These are phyloP conservation scores for Malbranchea cinnamomea DNA, from an alignment of 2,329 filamentous ascomycete genomes.

Conservation along the genomic window DNA sequence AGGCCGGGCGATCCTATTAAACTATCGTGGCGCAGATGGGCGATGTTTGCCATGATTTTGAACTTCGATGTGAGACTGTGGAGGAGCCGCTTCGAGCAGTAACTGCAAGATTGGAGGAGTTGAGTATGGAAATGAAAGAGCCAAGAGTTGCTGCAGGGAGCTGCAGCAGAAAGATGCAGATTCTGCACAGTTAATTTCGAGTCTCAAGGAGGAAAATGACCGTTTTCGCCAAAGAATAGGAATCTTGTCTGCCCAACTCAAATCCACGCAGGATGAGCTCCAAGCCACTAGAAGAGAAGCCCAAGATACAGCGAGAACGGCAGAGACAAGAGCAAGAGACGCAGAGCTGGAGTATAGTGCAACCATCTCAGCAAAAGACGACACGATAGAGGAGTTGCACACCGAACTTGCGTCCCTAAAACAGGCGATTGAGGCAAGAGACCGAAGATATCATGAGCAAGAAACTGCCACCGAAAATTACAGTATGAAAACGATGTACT, in stretches of 20 bases:
- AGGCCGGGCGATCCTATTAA: conserved; percentile 31
- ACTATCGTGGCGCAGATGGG: conserved; percentile 34
- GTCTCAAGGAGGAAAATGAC: conserved; percentile 27
- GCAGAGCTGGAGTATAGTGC: conserved; percentile 30
- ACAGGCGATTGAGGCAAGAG: neutral
- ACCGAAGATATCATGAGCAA: neutral
- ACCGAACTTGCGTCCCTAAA: conserved; percentile 17
- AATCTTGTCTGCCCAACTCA: conserved; percentile 19
- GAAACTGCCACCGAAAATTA: neutral
- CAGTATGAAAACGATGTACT: too few relatives aligned
- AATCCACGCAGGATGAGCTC: conserved; percentile 22
- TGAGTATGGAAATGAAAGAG: conserved; percentile 22
- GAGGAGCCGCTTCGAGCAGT: conserved; percentile 38
- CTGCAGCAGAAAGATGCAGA: conserved; percentile 24
- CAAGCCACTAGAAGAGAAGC: conserved; percentile 20
- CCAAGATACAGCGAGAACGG: conserved; percentile 15
- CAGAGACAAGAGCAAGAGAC: conserved; percentile 18
- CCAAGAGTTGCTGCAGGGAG: conserved; percentile 21
- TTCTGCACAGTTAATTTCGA: conserved; percentile 20
- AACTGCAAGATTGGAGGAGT: conserved; percentile 18
- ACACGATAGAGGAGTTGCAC: conserved; percentile 29
- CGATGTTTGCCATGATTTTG: conserved; percentile 41
- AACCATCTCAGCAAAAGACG: conserved; percentile 29
- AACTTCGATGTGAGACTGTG: conserved; percentile 38
- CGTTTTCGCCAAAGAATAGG: conserved; percentile 23